Percentiles rank a stretch among this genome's conserved stretches.
These are phyloP conservation scores for Stephania yunnanensis DNA, from an alignment of 164 flowering plant genomes.

Conservation along the genomic window DNA sequence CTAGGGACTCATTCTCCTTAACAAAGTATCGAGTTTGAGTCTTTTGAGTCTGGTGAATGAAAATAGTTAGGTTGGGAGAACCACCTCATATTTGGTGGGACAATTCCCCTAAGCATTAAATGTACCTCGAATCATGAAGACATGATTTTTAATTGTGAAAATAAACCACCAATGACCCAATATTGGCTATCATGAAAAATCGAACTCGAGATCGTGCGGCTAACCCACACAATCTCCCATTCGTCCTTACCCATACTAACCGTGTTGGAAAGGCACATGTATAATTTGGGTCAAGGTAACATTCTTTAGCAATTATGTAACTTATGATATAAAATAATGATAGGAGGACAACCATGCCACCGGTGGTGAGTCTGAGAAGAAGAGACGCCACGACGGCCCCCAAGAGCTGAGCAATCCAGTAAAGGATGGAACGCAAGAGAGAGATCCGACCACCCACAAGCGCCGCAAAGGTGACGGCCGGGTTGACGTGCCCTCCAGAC, in stretches of 20 bases:
- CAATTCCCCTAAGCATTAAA: no score
- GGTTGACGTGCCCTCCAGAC: slow-evolving; percentile 79
- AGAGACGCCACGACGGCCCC: slow-evolving; percentile 56
- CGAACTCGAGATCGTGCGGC: no score
- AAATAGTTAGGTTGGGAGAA: neutral
- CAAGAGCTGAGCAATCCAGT: slow-evolving; percentile 56
- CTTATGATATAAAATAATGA: neutral
- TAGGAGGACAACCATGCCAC: slow-evolving; percentile 32
- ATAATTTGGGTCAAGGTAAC: neutral
- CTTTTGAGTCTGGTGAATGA: neutral
- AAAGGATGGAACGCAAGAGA: slow-evolving; percentile 48
- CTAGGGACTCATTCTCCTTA: no score
- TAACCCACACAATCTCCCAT: no score
- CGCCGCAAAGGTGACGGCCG: slow-evolving; percentile 71
- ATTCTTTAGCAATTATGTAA: no score
- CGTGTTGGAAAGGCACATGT: no score
- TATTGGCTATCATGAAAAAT: no score
- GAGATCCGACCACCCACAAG: slow-evolving; percentile 67
- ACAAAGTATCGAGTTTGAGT: neutral
- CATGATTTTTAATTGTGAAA: no score
- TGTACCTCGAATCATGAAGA: neutral
- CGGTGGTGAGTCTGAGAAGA: slow-evolving; percentile 46
- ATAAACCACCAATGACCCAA: no score
- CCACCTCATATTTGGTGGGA: no score
- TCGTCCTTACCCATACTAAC: no score